These are phyloP conservation scores for Annulohypoxylon nitens DNA, from an alignment of 495 filamentous ascomycete genomes.

Conservation along the genomic window DNA sequence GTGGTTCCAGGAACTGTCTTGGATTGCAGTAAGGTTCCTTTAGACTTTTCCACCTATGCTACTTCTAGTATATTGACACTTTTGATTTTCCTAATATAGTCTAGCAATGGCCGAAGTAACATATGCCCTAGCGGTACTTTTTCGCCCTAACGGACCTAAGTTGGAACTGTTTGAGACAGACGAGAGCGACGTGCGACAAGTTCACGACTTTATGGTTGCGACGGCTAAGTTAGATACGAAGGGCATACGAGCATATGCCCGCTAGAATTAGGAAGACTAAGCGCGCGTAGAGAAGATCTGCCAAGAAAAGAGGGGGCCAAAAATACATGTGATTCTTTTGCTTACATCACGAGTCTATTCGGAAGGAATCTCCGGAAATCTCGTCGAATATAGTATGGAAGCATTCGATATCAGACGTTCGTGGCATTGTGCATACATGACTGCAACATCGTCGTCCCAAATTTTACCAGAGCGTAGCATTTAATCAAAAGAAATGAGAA, in stretches of 20 bases:
- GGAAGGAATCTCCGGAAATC: not conserved
- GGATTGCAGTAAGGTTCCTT: constrained; percentile 10
- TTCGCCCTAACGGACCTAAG: constrained; percentile 8
- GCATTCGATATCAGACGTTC: constrained; percentile 5
- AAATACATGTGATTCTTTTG: not conserved
- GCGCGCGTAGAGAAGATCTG: not conserved
- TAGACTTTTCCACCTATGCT: constrained; percentile 8
- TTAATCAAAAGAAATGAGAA: not conserved
- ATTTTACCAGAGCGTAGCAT: not conserved
- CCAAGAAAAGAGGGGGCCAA: not conserved
- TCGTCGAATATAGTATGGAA: not conserved
- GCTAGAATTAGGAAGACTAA: not conserved
- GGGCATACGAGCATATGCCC: constrained; percentile 1
- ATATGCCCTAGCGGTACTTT: constrained; percentile 14
- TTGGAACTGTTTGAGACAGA: constrained; percentile 14
- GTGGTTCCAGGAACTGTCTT: constrained; percentile 12
- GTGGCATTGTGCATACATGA: not conserved
- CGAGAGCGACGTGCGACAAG: constrained; percentile 13
- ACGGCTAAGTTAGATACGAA: constrained; percentile 13
- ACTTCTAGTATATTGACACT: constrained; percentile 1
- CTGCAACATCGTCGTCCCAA: constrained; percentile 4
- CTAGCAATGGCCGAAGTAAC: constrained; percentile 15
- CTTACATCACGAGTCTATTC: not conserved
- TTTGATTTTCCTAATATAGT: not conserved
- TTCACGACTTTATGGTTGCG: constrained; percentile 13